A percentile compares a stretch with the other conserved stretches of the same genome.
Evolutionary conservation across 352 stramenopile species (phyloP).

Genomic region (Phytopythium boreale): DNA sequence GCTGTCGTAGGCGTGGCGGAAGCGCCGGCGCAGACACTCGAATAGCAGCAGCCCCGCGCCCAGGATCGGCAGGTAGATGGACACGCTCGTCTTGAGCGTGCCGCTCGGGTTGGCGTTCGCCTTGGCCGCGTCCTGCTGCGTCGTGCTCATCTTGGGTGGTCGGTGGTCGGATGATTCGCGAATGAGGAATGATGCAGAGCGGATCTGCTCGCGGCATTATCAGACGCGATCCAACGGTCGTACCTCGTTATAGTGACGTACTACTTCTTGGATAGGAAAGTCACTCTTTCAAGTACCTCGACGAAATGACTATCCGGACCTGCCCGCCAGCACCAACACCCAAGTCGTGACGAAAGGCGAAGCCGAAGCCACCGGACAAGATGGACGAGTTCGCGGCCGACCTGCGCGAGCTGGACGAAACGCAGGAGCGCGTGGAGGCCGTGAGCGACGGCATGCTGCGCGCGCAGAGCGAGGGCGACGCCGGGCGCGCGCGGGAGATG

Average conservation of each 20-base stretch:
- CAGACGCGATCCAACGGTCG: conserved; percentile 1
- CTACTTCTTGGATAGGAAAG: neutral
- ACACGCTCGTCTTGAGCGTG: conserved; percentile 62
- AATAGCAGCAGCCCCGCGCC: conserved; percentile 51
- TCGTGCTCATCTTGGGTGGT: conserved; percentile 21
- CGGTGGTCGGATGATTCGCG: too few relatives aligned
- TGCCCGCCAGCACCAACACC: neutral
- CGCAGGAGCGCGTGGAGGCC: conserved; percentile 77
- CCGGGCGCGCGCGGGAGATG: conserved; percentile 36
- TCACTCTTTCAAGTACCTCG: neutral
- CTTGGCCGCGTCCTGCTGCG: conserved; percentile 41
- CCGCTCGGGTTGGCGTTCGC: conserved; percentile 64
- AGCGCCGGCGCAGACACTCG: conserved; percentile 51
- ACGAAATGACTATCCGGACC: neutral
- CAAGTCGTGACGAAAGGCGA: too few relatives aligned
- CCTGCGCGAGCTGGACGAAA: conserved; percentile 74
- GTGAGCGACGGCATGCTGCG: conserved; percentile 76
- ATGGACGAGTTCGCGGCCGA: conserved; percentile 83
- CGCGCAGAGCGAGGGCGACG: conserved; percentile 30
- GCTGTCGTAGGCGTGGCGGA: conserved; percentile 52
- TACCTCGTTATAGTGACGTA: neutral
- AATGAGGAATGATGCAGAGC: neutral
- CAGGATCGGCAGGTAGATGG: conserved; percentile 64
- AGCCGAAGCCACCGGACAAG: neutral
- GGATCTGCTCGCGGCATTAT: neutral